Base-by-base conservation (phyloP, 192 early-diverging fungal species). In the Phycomyces nitens region DNA sequence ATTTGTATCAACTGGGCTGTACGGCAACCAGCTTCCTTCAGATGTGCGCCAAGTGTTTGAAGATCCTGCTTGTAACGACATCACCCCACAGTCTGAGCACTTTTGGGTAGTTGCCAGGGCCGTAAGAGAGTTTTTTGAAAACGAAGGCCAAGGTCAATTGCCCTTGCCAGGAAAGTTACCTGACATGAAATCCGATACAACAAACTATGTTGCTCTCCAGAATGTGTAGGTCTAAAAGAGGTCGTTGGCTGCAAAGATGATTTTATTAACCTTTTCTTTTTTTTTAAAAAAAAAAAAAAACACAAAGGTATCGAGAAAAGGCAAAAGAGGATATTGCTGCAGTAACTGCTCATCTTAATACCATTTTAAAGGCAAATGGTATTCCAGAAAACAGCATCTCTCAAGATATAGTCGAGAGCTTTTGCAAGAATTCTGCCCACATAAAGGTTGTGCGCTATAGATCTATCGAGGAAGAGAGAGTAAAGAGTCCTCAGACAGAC, bases 171-270 rank as follows among this genome's bases (percentile, higher is more conserved):
- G 97, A 6, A 74, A 77, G 21, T 83, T 99, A 20, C 95, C 97
- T 0, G 97, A 99, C 74, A 99, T 99, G 97, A 97, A 99, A 71
- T 83, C 97, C 6, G 92, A 99, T 66, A 97, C 95, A 1, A 81
- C 82, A 22, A 86, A 87, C 40, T 99, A 89, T 72, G 86, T 99
- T 16, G 72, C 68, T 8, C 75, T 99, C 55, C 94, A 96, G 73
- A 89, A 82, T 53, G 76, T 95, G 86, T 90, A 83, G 49, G 80
- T 66, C 49, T 23, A n/a, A 16, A 12, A 50, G 7, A 4, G 18
- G 26, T n/a, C n/a, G n/a, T n/a, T n/a, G n/a, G n/a, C n/a, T 40
- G 41, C 6, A 29, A 1, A 53, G 27, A 20, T 24, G 14, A 47
- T 57, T 26, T 27, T 11, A 34, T 21, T 43, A n/a, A n/a, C n/a